A percentile compares a stretch with the other conserved stretches of the same genome.
Evolutionary conservation across 257 asterid species (phyloP).

Genomic region (Jacaranda copaia): DNA sequence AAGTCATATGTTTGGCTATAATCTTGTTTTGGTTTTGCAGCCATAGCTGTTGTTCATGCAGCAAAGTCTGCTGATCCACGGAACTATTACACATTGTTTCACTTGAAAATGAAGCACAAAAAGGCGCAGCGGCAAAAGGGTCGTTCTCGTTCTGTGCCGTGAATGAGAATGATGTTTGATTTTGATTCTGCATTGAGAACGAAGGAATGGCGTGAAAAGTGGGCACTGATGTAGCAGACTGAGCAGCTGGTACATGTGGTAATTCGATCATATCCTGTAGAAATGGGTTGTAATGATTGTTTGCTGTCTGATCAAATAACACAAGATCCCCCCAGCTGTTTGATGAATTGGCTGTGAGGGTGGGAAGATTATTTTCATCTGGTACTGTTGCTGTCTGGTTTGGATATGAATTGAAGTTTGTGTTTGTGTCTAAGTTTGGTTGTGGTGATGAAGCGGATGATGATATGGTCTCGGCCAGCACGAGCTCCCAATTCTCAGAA

Average conservation of each 20-base stretch:
- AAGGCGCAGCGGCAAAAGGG: slow-evolving; percentile 51
- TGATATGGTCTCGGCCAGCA: slow-evolving; percentile 47
- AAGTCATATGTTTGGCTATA: slow-evolving; percentile 63
- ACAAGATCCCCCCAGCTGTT: slow-evolving; percentile 64
- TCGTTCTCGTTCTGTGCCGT: slow-evolving; percentile 44
- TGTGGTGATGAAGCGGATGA: slow-evolving; percentile 23
- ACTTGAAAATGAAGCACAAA: slow-evolving; percentile 23
- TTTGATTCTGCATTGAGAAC: slow-evolving; percentile 39
- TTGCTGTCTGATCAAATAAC: slow-evolving; percentile 38
- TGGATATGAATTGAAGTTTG: no score
- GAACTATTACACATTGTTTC: slow-evolving; percentile 45
- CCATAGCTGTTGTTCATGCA: slow-evolving; percentile 69
- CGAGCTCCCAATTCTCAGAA: slow-evolving; percentile 64
- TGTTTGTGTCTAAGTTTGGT: background rate
- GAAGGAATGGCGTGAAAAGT: slow-evolving; percentile 54
- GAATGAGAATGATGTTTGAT: slow-evolving; percentile 20
- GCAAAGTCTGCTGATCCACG: slow-evolving; percentile 46
- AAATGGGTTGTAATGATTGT: slow-evolving; percentile 68
- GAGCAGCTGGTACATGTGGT: background rate
- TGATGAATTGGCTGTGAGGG: slow-evolving; percentile 10
- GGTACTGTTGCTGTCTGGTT: no score
- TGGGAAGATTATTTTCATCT: no score
- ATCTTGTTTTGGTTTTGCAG: slow-evolving; percentile 73
- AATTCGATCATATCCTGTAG: slow-evolving; percentile 50
- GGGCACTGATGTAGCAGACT: slow-evolving; percentile 32